These are phyloP conservation scores for Hymenoscyphus albidus DNA, from an alignment of 2,329 filamentous ascomycete genomes.

Conservation along the genomic window DNA sequence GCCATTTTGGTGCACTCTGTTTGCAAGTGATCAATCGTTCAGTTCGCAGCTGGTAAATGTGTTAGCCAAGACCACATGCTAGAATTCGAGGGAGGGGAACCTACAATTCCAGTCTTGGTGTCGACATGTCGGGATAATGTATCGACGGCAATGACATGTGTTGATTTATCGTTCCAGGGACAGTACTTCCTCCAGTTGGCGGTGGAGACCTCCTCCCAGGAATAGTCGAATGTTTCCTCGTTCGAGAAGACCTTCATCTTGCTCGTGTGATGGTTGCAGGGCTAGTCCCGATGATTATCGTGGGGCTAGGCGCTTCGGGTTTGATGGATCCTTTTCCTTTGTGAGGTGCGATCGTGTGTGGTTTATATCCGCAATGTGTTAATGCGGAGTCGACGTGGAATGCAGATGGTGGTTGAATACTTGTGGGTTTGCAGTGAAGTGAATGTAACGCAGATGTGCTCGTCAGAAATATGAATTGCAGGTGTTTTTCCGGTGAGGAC, in stretches of 20 bases:
- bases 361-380: not conserved
- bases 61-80: conserved; percentile 14
- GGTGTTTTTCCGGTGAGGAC: not conserved
- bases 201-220: conserved; percentile 95
- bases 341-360: not conserved
- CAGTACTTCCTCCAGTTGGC: conserved; percentile 99
- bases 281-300: conserved; percentile 14
- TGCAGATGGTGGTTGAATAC: not conserved
- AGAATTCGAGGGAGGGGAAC: conserved; percentile 32
- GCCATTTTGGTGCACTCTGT: conserved; percentile 71
- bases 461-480: not conserved
- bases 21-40: conserved; percentile 64
- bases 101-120: conserved; percentile 61
- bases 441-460: not conserved
- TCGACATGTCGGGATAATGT: conserved; percentile 73
- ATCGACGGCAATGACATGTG: conserved; percentile 93
- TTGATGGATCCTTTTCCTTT: not conserved
- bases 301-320: conserved; percentile 2
- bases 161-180: conserved; percentile 98
- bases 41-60: conserved; percentile 54
- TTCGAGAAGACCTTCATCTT: conserved; percentile 95
- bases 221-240: conserved; percentile 88
- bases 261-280: conserved; percentile 29
- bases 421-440: not conserved
- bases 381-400: not conserved